Conservation (phyloP, 345 rosid species). For the Eucalyptus dawsonii region DNA sequence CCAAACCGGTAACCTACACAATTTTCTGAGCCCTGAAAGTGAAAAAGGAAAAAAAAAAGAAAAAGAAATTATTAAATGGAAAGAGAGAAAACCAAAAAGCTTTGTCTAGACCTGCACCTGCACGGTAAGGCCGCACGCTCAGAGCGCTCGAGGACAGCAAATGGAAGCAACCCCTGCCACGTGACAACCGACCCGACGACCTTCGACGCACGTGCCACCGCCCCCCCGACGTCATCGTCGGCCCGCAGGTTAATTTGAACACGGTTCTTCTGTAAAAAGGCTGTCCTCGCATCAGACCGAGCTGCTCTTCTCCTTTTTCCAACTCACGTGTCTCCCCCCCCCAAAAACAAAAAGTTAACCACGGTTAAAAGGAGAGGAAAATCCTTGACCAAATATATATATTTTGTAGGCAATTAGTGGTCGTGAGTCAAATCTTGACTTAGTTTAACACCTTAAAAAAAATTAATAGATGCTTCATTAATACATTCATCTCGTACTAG, state of each 20-base stretch:
- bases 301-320: neutral
- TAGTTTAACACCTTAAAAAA: neutral
- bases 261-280: neutral
- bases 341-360: neutral
- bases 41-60: neutral
- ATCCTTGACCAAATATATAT: neutral
- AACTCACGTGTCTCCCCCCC: neutral
- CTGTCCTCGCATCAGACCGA: neutral
- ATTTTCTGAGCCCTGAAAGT: neutral
- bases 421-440: neutral
- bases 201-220: slow-evolving; percentile 23
- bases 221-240: neutral
- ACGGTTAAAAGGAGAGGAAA: neutral
- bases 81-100: neutral
- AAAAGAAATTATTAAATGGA: neutral
- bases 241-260: neutral
- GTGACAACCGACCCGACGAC: slow-evolving; percentile 8
- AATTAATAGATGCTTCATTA: neutral
- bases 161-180: slow-evolving; percentile 27
- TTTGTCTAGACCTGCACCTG: neutral
- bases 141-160: neutral
- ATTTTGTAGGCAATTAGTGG: neutral
- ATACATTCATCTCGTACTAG: neutral
- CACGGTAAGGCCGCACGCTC: neutral
- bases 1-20: neutral